Conservation (phyloP, 306 rosid genomes). For the Vicia faba region DNA sequence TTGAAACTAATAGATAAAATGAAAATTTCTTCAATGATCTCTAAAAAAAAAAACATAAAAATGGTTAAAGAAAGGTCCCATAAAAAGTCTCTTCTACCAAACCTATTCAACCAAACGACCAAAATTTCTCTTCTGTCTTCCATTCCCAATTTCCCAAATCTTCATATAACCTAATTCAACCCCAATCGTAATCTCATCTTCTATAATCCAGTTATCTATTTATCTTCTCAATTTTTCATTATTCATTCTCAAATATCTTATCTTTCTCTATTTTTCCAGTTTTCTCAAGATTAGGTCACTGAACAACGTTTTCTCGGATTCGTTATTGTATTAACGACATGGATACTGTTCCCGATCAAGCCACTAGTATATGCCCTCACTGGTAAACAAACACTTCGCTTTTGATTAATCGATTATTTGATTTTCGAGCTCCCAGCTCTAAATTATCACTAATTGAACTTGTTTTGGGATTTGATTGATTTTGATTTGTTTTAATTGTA, state of each 20-base stretch:
- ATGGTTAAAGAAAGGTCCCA: too few species aligned
- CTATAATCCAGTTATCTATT: neutral
- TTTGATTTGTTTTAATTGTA: slow-evolving; percentile 42
- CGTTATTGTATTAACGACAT: slow-evolving; percentile 33
- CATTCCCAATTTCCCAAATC: too few species aligned
- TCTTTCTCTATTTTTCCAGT: neutral
- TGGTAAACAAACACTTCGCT: slow-evolving; percentile 53
- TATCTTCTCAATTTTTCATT: neutral
- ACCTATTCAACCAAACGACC: too few species aligned
- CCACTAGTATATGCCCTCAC: slow-evolving; percentile 67
- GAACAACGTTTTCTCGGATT: slow-evolving; percentile 6
- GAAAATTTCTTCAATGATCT: too few species aligned
- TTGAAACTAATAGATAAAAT: too few species aligned
- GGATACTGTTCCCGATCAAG: slow-evolving; percentile 65
- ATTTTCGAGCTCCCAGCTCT: neutral
- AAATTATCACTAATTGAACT: neutral
- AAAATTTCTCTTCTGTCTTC: too few species aligned
- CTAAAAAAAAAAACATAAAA: too few species aligned
- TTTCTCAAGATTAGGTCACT: slow-evolving; percentile 26
- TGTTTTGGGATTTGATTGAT: slow-evolving; percentile 14
- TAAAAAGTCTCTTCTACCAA: too few species aligned
- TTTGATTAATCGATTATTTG: neutral
- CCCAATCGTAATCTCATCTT: neutral
- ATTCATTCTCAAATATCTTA: slow-evolving; percentile 21
- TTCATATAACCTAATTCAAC: too few species aligned